Evolutionary conservation across 148 eudicot species (phyloP).

Genomic region (Rhododendron henanense): DNA sequence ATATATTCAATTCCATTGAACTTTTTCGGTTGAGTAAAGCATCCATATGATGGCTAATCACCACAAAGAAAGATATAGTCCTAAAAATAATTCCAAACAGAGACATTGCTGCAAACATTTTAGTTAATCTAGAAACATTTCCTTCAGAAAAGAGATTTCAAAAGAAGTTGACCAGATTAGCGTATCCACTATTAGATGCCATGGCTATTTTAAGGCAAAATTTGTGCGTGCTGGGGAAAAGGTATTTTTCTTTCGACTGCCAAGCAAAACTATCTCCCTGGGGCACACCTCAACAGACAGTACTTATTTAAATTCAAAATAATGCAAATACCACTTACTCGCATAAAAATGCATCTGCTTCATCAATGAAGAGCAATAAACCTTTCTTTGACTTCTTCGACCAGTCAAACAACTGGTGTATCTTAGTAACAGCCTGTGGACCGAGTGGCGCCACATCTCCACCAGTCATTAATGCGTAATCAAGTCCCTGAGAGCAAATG

Average conservation of each 20-base stretch:
- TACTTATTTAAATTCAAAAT: background rate
- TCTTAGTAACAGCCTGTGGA: conserved; percentile 97
- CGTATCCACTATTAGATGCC: background rate
- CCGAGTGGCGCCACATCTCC: conserved; percentile 99
- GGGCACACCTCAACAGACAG: background rate
- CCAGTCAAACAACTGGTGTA: conserved; percentile 98
- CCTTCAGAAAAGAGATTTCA: background rate
- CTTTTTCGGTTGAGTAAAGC: background rate
- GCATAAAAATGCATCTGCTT: conserved; percentile 99
- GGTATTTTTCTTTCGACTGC: background rate
- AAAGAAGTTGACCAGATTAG: background rate
- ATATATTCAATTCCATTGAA: background rate
- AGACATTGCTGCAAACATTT: background rate
- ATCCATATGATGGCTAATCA: background rate
- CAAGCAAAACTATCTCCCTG: background rate
- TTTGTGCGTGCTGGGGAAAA: too few species aligned
- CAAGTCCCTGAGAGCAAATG: conserved; percentile 64
- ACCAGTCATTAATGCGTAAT: conserved; percentile 98
- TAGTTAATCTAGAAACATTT: background rate
- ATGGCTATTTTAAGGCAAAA: background rate
- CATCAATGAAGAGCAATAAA: conserved; percentile 86
- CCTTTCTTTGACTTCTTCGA: conserved; percentile 89
- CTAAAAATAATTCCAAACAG: background rate
- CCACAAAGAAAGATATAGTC: background rate
- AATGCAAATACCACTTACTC: conserved; percentile 63